phyloP scores from a whole-genome alignment of 768 basidiomycete genomes.

The Boletus reticulatus region DNA sequence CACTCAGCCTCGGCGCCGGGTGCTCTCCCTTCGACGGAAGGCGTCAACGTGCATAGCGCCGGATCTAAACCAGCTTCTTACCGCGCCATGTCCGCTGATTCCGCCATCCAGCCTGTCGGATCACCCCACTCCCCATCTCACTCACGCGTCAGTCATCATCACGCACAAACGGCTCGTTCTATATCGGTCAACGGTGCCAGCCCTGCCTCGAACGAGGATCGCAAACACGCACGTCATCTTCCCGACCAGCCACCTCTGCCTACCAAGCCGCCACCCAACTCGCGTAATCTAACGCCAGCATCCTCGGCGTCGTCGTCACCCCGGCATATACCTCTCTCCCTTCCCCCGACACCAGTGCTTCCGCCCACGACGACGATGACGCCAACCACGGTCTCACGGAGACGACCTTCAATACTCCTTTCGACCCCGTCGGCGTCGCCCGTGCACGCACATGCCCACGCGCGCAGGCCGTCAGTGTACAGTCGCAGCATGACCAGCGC shows the following conservation, averaged over 20 bases:
- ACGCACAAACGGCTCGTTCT: conserved; percentile 14
- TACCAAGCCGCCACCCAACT: conserved; percentile 34
- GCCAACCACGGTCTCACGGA: conserved; percentile 42
- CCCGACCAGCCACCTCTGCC: conserved; percentile 15
- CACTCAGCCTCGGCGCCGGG: conserved; percentile 45
- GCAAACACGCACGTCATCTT: conserved; percentile 20
- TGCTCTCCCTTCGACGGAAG: conserved; percentile 31
- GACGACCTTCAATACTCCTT: conserved; percentile 40
- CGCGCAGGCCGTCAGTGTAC: conserved; percentile 39
- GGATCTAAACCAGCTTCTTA: conserved; percentile 24
- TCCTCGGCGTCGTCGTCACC: conserved; percentile 63
- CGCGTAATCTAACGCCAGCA: conserved; percentile 51
- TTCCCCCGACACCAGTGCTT: conserved; percentile 32
- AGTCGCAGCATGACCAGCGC: conserved; percentile 37
- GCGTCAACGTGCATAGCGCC: conserved; percentile 1
- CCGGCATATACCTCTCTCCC: conserved; percentile 34
- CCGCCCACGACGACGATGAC: conserved; percentile 41
- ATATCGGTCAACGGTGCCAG: conserved; percentile 11
- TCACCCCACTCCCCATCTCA: conserved; percentile 26
- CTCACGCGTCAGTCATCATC: conserved; percentile 13
- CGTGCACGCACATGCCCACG: conserved; percentile 23
- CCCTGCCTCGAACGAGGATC: conserved; percentile 16
- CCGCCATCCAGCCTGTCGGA: conserved; percentile 3
- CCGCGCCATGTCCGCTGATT: conserved; percentile 28
- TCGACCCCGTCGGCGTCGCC: conserved; percentile 29